Evolutionary conservation across 2,329 filamentous ascomycete species (phyloP).

Genomic region (Hymenoscyphus fructigenus): DNA sequence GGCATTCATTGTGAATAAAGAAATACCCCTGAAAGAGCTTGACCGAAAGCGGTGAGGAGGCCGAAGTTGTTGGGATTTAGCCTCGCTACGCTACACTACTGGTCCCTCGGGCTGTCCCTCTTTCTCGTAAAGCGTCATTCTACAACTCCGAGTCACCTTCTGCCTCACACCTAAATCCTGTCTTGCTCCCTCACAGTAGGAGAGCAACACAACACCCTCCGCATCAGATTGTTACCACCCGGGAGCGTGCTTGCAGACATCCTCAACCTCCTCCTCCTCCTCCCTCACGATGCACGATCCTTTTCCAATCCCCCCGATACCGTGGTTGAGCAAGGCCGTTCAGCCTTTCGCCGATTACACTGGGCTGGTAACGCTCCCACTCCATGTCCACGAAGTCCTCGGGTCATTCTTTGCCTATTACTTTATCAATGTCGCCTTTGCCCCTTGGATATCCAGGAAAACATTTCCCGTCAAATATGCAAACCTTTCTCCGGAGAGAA

Average conservation of each 20-base stretch:
- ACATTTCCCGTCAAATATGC: conserved; percentile 65
- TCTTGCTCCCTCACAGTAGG: conserved; percentile 6
- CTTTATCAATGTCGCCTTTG: conserved; percentile 62
- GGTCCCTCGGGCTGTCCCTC: neutral
- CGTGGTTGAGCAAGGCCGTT: conserved; percentile 51
- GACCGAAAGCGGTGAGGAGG: neutral
- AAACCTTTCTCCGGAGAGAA: conserved; percentile 59
- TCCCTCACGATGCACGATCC: conserved; percentile 64
- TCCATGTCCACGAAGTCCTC: conserved; percentile 76
- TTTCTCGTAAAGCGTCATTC: neutral
- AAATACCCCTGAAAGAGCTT: conserved; percentile 2
- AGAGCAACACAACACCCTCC: neutral
- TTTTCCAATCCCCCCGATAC: conserved; percentile 60
- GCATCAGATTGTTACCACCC: neutral
- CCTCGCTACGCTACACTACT: neutral
- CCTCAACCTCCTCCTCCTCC: neutral
- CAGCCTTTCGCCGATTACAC: conserved; percentile 64
- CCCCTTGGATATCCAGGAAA: conserved; percentile 62
- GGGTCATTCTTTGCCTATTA: conserved; percentile 68
- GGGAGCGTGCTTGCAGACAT: neutral
- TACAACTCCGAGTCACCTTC: neutral
- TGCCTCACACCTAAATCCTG: conserved; percentile 2
- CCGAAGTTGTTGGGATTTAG: conserved; percentile 3
- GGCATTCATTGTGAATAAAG: neutral
- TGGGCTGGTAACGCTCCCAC: conserved; percentile 63